A percentile compares a stretch with the other conserved stretches of the same genome.
These are phyloP conservation scores for Yarrowia divulgata DNA, from an alignment of 805 yeast species.

Conservation along the genomic window DNA sequence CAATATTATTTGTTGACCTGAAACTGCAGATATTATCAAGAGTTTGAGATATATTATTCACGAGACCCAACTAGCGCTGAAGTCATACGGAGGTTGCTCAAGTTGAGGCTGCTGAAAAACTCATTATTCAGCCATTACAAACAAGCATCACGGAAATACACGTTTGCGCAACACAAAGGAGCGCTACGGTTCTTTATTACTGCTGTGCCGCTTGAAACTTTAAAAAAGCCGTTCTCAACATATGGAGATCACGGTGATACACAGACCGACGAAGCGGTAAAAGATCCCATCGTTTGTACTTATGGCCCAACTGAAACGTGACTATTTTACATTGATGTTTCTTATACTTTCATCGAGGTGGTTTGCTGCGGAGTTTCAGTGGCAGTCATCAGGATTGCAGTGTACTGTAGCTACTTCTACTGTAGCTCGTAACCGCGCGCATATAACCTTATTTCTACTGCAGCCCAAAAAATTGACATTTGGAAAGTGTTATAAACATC, in stretches of 20 bases:
- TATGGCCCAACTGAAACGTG: too few relatives aligned
- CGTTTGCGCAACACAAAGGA: background rate
- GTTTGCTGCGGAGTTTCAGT: too few relatives aligned
- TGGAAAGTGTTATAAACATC: background rate
- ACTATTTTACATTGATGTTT: too few relatives aligned
- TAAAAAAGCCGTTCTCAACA: background rate
- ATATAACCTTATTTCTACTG: background rate
- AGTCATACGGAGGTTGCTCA: background rate
- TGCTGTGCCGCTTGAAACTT: slow-evolving; percentile 2
- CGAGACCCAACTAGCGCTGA: too few relatives aligned
- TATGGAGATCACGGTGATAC: too few relatives aligned
- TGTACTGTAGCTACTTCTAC: too few relatives aligned
- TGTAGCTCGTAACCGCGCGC: slow-evolving; percentile 30
- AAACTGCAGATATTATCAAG: background rate
- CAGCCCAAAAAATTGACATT: background rate
- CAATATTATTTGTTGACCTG: slow-evolving; percentile 1
- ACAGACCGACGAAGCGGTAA: too few relatives aligned
- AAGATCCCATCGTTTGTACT: too few relatives aligned
- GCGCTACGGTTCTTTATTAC: background rate
- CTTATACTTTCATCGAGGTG: too few relatives aligned
- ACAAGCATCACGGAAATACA: slow-evolving; percentile 6
- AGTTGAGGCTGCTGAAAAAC: background rate
- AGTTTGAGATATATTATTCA: background rate
- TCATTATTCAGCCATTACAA: background rate
- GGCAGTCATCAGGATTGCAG: background rate